These are phyloP conservation scores for Globisporangium emineosum DNA, from an alignment of 352 stramenopile genomes.

Conservation along the genomic window DNA sequence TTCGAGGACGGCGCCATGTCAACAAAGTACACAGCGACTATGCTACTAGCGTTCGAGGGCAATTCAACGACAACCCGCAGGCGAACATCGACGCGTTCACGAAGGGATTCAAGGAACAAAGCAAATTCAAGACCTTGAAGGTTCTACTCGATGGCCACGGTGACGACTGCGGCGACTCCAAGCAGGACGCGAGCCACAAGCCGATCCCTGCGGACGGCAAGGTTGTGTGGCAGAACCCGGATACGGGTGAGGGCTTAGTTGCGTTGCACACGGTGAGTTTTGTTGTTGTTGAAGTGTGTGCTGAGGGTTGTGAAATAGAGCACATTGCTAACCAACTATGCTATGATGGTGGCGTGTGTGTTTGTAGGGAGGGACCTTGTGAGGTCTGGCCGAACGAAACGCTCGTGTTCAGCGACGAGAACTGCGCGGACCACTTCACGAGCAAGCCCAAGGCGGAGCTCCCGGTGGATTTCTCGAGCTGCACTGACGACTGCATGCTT, in stretches of 20 bases:
- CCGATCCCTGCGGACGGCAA: slow-evolving; percentile 42
- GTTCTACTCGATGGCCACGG: slow-evolving; percentile 39
- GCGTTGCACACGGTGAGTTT: too few relatives aligned
- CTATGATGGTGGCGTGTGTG: neutral
- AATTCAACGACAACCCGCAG: slow-evolving; percentile 56
- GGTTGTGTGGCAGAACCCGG: too few relatives aligned
- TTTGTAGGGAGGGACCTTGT: slow-evolving; percentile 50
- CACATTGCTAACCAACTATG: slow-evolving; percentile 7
- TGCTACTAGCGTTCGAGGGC: slow-evolving; percentile 38
- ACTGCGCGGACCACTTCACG: slow-evolving; percentile 25
- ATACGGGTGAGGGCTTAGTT: too few relatives aligned
- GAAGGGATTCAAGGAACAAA: slow-evolving; percentile 28
- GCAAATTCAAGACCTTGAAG: slow-evolving; percentile 34
- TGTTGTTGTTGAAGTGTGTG: too few relatives aligned
- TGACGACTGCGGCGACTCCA: slow-evolving; percentile 40
- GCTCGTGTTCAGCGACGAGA: slow-evolving; percentile 40
- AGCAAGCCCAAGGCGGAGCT: slow-evolving; percentile 1
- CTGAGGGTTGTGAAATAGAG: too few relatives aligned
- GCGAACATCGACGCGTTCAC: slow-evolving; percentile 46
- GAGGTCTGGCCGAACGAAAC: slow-evolving; percentile 57
- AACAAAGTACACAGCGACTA: slow-evolving; percentile 40
- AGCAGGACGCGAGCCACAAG: slow-evolving; percentile 28
- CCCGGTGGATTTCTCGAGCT: slow-evolving; percentile 1
- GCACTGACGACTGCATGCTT: neutral
- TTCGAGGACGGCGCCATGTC: slow-evolving; percentile 27